Percentiles rank a stretch among this genome's conserved stretches.
These are phyloP conservation scores for Pythium utonaiense DNA, from an alignment of 352 stramenopile genomes.

Conservation along the genomic window DNA sequence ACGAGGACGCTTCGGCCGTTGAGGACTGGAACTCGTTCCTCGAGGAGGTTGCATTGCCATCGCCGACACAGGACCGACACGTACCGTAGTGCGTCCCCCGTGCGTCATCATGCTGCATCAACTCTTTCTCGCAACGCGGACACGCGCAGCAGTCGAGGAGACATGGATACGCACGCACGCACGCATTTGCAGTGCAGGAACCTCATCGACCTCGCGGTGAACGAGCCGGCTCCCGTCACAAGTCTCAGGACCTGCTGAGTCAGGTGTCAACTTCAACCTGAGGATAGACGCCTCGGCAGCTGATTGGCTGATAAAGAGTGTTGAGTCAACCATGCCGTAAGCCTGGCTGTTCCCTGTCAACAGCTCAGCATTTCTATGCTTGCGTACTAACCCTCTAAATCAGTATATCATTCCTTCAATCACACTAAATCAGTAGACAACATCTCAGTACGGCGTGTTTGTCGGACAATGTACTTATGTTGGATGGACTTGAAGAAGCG, in stretches of 20 bases:
- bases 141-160: too few relatives aligned
- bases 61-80: not conserved
- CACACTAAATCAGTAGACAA: slow-evolving; percentile 7
- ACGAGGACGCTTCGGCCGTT: slow-evolving; percentile 25
- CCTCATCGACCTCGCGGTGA: too few relatives aligned
- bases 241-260: too few relatives aligned
- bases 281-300: not conserved
- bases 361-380: too few relatives aligned
- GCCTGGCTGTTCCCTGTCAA: not conserved
- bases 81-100: too few relatives aligned
- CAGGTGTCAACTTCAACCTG: slow-evolving; percentile 13
- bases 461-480: not conserved
- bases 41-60: slow-evolving; percentile 11
- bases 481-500: slow-evolving; percentile 1
- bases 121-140: too few relatives aligned
- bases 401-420: too few relatives aligned
- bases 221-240: not conserved
- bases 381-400: too few relatives aligned
- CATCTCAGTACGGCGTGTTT: not conserved
- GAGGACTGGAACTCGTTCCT: slow-evolving; percentile 41
- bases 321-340: slow-evolving; percentile 17
- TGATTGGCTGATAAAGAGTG: slow-evolving; percentile 15
- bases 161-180: too few relatives aligned
- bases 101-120: not conserved
- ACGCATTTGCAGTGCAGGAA: too few relatives aligned